Base-by-base conservation (phyloP, 805 yeast genomes). In the Metschnikowia santaceciliae region DNA sequence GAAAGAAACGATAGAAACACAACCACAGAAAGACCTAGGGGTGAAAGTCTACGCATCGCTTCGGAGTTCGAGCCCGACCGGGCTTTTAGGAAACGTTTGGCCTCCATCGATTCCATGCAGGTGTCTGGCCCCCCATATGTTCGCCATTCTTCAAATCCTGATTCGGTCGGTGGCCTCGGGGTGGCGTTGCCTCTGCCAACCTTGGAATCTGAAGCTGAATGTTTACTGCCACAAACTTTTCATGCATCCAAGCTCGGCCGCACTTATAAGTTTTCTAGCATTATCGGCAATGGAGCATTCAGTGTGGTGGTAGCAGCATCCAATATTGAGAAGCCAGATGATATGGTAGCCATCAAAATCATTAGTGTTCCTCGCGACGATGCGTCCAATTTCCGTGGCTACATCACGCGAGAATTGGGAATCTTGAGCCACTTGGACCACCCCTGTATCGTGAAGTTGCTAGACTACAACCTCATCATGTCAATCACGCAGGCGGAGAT, bases 261-360 rank as follows among this genome's bases (percentile, higher is more conserved):
- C 22, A 33, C 48, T 13, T 62, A 48, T 49, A 34, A 33, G 14
- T 62, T 53, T 32, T 54, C 42, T 19, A 42, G 45, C 7, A 48
- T 76, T 40, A 71, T 87, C 4, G 95, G 95, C 0, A 59, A 71
- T 19, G 95, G 95, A 0, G 78, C 83, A 30, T 87, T 86, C 64
- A 83, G 90, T 63, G 76, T 74, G 6, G 94, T 87, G 10, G 74
- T 79, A 15, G 60, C 79, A 14, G 86, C 80, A 5, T 65, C 65
- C 37, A 58, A 68, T 2, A 43, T 64, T 0, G 65, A 63, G 13
- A 54, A 57, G 20, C 53, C 46, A 3, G 42, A 42, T 17, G 54
- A 51, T 1, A 49, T 62, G 23, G 84, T 84, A 3, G 97, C 97
- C 0, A 77, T 92, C 35, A 92, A 92, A 64, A 78, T 88, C 15